Base-by-base conservation (phyloP, 2,329 filamentous ascomycete species). In the Nannizziopsis arthrosporioides region DNA sequence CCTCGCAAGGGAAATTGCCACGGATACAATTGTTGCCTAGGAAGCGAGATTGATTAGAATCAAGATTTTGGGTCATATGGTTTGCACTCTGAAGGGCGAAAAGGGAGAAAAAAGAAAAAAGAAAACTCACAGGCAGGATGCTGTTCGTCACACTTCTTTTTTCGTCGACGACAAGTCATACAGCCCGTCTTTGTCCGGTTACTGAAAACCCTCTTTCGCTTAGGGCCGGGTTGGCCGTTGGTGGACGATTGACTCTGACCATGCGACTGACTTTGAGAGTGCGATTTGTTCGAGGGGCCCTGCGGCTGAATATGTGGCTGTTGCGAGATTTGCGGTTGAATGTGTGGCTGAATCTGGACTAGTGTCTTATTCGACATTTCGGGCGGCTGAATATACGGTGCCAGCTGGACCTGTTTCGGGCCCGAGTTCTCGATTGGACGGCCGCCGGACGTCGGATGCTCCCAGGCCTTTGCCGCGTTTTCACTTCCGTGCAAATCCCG, bases 91-190 rank as follows among this genome's bases (percentile, higher is more conserved):
- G n/a, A n/a, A n/a, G n/a, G n/a, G 41, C 27, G 22, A 31, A 46
- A 17, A 11, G 10, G 11, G 8, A 30, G 3, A 31, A 27, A 35
- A 37, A 14, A 14, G 27, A 34, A 11, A 3, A 32, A 18, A 22
- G 1, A 42, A 47, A 43, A 65, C 84, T 74, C 73, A 93, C 92
- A 96, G 65, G 87, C 81, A 19, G 92, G 92, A 65, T 94, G 93
- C 47, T 77, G 78, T 70, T 96, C 92, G 62, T 96, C 90, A 62
- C 92, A 96, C 68, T 96, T 96, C 79, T 96, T 96, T 76, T 96
- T 96, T 51, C 90, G 78, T 62, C 80, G 79, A 51, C 90, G 77
- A 64, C 90, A 96, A 5, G 90, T 96, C 67, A 94, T 80, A 64
- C 90, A 96, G 30, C 89, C 88, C 8, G 89, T 95, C 69, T 96